These are phyloP conservation scores for Besnoitia besnoiti DNA, from an alignment of 169 alveolate genomes.

Conservation along the genomic window DNA sequence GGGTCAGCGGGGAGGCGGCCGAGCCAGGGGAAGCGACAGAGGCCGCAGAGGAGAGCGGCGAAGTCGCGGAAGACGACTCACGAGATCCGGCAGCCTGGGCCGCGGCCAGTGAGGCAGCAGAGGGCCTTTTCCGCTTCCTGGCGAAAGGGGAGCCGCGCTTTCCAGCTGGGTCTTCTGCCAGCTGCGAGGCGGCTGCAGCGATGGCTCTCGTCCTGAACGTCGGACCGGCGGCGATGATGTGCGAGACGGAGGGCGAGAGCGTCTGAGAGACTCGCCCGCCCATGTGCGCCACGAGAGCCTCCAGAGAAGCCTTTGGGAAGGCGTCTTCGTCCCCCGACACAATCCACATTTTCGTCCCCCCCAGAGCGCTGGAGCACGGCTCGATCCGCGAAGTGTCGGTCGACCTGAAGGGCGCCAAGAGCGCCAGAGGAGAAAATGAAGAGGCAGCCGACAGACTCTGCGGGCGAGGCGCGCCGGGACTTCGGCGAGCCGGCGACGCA, in stretches of 20 bases:
- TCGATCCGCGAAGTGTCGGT: not conserved
- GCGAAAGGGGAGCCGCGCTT: not conserved
- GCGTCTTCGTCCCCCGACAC: not conserved
- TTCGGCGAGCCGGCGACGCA: not conserved
- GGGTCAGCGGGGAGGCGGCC: not conserved
- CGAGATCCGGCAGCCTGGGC: too few relatives aligned
- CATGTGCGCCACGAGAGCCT: not conserved
- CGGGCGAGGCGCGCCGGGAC: not conserved
- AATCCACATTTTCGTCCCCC: not conserved
- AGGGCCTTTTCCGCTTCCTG: not conserved
- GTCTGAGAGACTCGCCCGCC: conserved; percentile 4
- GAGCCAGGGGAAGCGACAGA: not conserved
- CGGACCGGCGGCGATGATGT: not conserved
- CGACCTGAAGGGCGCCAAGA: not conserved
- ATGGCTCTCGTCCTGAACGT: not conserved
- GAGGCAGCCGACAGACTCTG: not conserved
- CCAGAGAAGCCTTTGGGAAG: conserved; percentile 10
- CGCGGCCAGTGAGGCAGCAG: not conserved
- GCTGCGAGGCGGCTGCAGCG: not conserved
- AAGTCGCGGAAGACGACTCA: not conserved
- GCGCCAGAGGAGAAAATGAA: not conserved
- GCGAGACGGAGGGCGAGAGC: conserved; percentile 6
- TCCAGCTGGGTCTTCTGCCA: not conserved
- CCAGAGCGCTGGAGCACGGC: not conserved
- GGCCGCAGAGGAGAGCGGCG: not conserved